Conservation (phyloP, 176 grass and related monocot species). For the Oryza meyeriana region DNA sequence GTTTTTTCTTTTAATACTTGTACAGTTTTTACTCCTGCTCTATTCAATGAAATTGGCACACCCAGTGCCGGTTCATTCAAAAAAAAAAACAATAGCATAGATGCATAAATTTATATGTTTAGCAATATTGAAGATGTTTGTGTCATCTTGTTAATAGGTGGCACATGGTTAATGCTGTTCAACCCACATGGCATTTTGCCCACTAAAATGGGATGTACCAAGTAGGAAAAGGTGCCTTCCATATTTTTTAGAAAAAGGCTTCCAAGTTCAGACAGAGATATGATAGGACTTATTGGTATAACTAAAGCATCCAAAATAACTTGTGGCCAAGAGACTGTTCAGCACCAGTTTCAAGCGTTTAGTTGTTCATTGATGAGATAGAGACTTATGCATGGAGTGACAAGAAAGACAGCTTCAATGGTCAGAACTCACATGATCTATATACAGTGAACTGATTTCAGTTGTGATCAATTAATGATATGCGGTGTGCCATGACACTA, state of each 20-base stretch:
- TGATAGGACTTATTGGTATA: neutral
- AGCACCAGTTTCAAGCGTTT: neutral
- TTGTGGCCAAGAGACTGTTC: neutral
- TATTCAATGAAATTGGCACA: too few species aligned
- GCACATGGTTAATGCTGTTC: neutral
- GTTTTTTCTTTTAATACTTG: too few species aligned
- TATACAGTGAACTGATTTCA: neutral
- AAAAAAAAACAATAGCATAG: neutral
- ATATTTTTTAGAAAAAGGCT: neutral
- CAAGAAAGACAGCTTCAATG: neutral
- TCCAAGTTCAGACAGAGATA: neutral
- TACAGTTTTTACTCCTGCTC: too few species aligned
- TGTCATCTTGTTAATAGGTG: neutral
- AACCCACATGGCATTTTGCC: neutral
- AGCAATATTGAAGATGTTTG: neutral
- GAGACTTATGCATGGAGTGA: neutral
- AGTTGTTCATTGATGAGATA: neutral
- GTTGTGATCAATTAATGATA: neutral
- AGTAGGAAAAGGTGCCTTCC: neutral
- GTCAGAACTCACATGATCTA: neutral
- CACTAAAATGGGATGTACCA: neutral
- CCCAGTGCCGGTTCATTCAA: too few species aligned
- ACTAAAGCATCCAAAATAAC: neutral
- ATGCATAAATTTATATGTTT: neutral
- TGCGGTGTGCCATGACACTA: too few species aligned